Conservation (phyloP, 345 rosid genomes). For the Eucalyptus viminalis region DNA sequence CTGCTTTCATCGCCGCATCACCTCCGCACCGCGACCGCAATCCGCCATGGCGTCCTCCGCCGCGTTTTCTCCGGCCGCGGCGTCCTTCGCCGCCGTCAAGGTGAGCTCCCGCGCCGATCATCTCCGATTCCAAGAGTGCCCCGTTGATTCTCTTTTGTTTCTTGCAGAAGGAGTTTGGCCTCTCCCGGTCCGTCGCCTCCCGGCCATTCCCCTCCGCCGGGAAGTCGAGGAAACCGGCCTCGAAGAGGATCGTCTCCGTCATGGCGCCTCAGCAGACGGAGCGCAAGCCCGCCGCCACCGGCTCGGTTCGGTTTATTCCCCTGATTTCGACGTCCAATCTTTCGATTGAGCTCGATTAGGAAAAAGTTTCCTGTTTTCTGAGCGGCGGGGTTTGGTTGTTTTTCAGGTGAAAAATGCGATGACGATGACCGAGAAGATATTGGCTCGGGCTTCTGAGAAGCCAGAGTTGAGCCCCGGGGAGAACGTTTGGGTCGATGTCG, state of each 20-base stretch:
- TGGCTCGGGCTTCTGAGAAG: slow-evolving; percentile 77
- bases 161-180: slow-evolving; percentile 37
- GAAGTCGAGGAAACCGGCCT: slow-evolving; percentile 36
- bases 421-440: slow-evolving; percentile 97
- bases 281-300: slow-evolving; percentile 72
- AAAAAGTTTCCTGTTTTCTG: not conserved
- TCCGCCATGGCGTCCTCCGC: not conserved
- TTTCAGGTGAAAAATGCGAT: slow-evolving; percentile 82
- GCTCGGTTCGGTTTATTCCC: slow-evolving; percentile 38
- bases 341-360: not conserved
- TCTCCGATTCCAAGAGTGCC: not conserved
- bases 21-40: not conserved
- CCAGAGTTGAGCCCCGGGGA: slow-evolving; percentile 74
- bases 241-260: slow-evolving; percentile 59
- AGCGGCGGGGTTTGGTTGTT: not conserved
- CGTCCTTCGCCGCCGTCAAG: not conserved
- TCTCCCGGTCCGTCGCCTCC: slow-evolving; percentile 26
- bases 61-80: not conserved
- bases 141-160: not conserved
- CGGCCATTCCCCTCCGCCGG: slow-evolving; percentile 19
- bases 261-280: slow-evolving; percentile 74
- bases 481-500: slow-evolving; percentile 89
- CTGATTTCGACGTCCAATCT: not conserved
- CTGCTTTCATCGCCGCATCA: not conserved
- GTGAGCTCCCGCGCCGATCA: not conserved